These are phyloP conservation scores for Candida glaebosa DNA, from an alignment of 805 yeast species.

Conservation along the genomic window DNA sequence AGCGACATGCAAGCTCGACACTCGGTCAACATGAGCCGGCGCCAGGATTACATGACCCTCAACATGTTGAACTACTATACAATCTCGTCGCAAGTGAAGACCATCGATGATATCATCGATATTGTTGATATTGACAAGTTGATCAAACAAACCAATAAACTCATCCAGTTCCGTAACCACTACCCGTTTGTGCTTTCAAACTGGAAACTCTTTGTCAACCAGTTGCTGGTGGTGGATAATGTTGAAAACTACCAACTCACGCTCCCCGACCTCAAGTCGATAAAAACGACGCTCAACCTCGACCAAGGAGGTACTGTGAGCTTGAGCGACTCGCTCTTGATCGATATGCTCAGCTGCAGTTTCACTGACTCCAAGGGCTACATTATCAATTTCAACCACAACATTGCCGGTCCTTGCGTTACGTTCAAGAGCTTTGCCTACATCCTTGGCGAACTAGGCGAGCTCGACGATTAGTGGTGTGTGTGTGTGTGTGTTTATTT, in stretches of 20 bases:
- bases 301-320: conserved; percentile 23
- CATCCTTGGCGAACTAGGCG: conserved; percentile 38
- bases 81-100: conserved; percentile 16
- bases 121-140: conserved; percentile 41
- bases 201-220: conserved; percentile 30
- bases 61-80: conserved; percentile 28
- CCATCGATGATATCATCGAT: conserved; percentile 27
- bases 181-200: conserved; percentile 22
- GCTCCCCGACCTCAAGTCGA: conserved; percentile 24
- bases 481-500: no score
- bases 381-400: conserved; percentile 26
- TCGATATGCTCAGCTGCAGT: conserved; percentile 41
- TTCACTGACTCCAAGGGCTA: conserved; percentile 25
- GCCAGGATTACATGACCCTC: conserved; percentile 22
- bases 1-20: conserved; percentile 13
- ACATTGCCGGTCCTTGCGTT: conserved; percentile 25
- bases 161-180: conserved; percentile 32
- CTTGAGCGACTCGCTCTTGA: conserved; percentile 30
- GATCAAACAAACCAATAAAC: conserved; percentile 20
- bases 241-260: conserved; percentile 18
- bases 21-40: conserved; percentile 1
- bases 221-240: neutral
- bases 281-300: conserved; percentile 27
- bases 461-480: no score
- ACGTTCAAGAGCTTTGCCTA: conserved; percentile 40